A percentile compares a stretch with the other conserved stretches of the same genome.
These are phyloP conservation scores for Metschnikowia cerradonensis DNA, from an alignment of 805 yeast species.

Conservation along the genomic window DNA sequence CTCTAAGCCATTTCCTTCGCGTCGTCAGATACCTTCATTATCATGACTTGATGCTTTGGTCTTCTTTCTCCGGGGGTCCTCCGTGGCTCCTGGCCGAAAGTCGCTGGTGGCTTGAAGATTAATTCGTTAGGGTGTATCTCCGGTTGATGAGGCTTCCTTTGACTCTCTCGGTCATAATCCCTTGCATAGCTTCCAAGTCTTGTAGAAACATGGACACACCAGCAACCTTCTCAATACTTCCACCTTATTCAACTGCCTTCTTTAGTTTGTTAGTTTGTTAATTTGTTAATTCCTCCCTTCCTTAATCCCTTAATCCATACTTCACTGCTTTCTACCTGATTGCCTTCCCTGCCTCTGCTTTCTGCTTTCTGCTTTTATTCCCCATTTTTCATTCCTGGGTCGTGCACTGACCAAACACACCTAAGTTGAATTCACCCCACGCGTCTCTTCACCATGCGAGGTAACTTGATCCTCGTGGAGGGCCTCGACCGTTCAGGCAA, in stretches of 20 bases:
- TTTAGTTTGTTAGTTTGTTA: no score
- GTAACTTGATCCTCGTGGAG: slow-evolving; percentile 76
- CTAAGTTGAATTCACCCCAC: not conserved
- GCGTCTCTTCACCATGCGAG: slow-evolving; percentile 40
- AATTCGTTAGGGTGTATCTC: slow-evolving; percentile 44
- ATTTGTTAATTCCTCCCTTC: no score
- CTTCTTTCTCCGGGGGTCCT: slow-evolving; percentile 15
- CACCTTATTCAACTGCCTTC: no score
- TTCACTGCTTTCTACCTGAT: no score
- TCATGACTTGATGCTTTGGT: slow-evolving; percentile 16
- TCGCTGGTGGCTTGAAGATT: slow-evolving; percentile 16
- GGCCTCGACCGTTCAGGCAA: slow-evolving; percentile 96
- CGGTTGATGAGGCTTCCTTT: slow-evolving; percentile 42
- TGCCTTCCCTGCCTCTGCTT: no score
- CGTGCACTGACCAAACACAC: no score
- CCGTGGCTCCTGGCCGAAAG: slow-evolving; percentile 12
- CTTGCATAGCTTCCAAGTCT: slow-evolving; percentile 27
- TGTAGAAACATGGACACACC: no score
- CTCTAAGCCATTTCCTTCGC: slow-evolving; percentile 16
- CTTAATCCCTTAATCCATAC: no score
- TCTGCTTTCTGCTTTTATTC: no score
- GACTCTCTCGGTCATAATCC: slow-evolving; percentile 52
- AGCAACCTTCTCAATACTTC: no score
- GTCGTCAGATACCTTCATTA: slow-evolving; percentile 14
- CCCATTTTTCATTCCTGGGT: no score